A percentile compares a stretch with the other conserved stretches of the same genome.
Evolutionary conservation across 805 yeast genomes (phyloP).

Genomic region (Cyberlindnera euphorbiae): DNA sequence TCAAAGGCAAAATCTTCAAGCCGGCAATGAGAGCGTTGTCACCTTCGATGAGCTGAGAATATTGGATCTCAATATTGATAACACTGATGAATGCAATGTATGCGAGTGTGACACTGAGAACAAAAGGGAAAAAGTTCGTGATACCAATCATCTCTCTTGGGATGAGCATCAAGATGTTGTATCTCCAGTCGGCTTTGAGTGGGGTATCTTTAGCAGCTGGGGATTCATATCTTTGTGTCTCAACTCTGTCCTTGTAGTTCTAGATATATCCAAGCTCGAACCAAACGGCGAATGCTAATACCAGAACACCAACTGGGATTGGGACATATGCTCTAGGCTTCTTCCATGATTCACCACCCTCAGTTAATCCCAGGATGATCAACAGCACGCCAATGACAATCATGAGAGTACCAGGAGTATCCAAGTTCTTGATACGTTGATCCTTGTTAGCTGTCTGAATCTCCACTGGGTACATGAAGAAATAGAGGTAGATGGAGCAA

Average conservation of each 20-base stretch:
- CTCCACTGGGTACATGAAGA: constrained; percentile 20
- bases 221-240: too few species aligned
- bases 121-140: too few species aligned
- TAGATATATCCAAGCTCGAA: constrained; percentile 28
- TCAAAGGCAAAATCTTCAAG: constrained; percentile 31
- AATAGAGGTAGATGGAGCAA: constrained; percentile 20
- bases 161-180: too few species aligned
- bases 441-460: constrained; percentile 1
- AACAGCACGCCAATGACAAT: constrained; percentile 28
- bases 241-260: too few species aligned
- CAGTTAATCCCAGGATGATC: constrained; percentile 35
- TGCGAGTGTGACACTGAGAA: neutral
- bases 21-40: constrained; percentile 33
- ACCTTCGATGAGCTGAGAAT: constrained; percentile 24
- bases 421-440: constrained; percentile 25
- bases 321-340: constrained; percentile 38
- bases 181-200: too few species aligned
- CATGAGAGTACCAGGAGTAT: constrained; percentile 31
- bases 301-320: constrained; percentile 32
- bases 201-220: too few species aligned
- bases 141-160: too few species aligned
- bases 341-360: constrained; percentile 40
- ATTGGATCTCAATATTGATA: constrained; percentile 21
- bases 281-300: constrained; percentile 24
- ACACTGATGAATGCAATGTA: constrained; percentile 26